These are phyloP conservation scores for Mortierella sp. DNA, from an alignment of 371 early-diverging fungal genomes.

Conservation along the genomic window DNA sequence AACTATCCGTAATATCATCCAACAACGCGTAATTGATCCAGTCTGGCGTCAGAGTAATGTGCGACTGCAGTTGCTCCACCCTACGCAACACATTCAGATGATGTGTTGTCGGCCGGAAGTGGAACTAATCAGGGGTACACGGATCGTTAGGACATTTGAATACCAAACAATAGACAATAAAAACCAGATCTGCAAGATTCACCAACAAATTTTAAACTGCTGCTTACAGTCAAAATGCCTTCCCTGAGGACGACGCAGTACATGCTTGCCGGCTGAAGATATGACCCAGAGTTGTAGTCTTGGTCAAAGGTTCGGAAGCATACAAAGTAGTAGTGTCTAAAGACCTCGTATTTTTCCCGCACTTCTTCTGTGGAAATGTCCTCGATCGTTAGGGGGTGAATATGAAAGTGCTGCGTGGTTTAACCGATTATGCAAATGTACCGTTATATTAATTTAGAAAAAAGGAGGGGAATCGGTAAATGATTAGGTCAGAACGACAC, in stretches of 20 bases:
- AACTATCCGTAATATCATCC: constrained; percentile 88
- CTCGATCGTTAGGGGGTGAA: constrained; percentile 93
- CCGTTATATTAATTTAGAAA: too few relatives aligned
- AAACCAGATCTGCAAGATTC: background rate
- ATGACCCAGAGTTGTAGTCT: constrained; percentile 70
- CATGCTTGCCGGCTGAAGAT: constrained; percentile 81
- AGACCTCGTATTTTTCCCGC: constrained; percentile 95
- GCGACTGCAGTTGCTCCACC: constrained; percentile 81
- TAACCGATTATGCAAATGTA: too few relatives aligned
- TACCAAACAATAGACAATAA: background rate
- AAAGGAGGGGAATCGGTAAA: too few relatives aligned
- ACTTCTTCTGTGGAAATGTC: constrained; percentile 92
- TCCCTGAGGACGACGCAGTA: constrained; percentile 86
- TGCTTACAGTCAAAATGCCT: constrained; percentile 81
- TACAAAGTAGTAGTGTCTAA: constrained; percentile 91
- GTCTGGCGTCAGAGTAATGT: constrained; percentile 64
- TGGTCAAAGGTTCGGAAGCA: constrained; percentile 84
- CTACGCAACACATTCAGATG: constrained; percentile 79
- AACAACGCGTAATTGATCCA: constrained; percentile 92
- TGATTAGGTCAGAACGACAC: background rate
- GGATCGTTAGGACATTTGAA: background rate
- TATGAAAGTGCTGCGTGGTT: constrained; percentile 64
- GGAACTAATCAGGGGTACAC: constrained; percentile 61
- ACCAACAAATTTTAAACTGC: background rate
- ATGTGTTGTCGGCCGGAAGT: constrained; percentile 74